These are phyloP conservation scores for Rhizophagus sp. DNA, from an alignment of 192 early-diverging fungal species.

Conservation along the genomic window DNA sequence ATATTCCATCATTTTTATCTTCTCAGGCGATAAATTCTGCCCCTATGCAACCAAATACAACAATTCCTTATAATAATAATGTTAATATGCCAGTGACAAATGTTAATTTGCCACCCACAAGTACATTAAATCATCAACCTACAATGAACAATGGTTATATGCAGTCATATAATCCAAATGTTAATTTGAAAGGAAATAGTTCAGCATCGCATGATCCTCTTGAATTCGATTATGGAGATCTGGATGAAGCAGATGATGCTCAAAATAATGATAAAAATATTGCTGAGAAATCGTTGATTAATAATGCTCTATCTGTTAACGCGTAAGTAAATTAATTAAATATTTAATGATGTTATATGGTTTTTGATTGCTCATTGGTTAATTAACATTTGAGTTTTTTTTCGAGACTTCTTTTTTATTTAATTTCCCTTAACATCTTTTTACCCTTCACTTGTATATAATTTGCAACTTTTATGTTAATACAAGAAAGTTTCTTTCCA, in stretches of 20 bases:
- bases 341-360: neutral
- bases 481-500: too few species aligned
- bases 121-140: neutral
- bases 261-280: conserved; percentile 7
- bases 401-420: neutral
- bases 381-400: neutral
- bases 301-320: conserved; percentile 30
- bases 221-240: conserved; percentile 25
- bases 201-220: neutral
- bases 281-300: conserved; percentile 22
- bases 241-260: conserved; percentile 13
- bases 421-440: neutral
- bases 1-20: conserved; percentile 27
- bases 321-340: conserved; percentile 33
- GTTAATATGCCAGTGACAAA: neutral
- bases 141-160: conserved; percentile 5
- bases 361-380: neutral
- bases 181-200: neutral
- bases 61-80: conserved; percentile 19
- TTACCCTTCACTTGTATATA: neutral
- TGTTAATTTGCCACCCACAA: neutral
- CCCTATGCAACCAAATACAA: conserved; percentile 17
- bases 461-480: neutral
- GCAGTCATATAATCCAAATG: conserved; percentile 4
- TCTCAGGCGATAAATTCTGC: conserved; percentile 10